These are phyloP conservation scores for Bacterosira constricta DNA, from an alignment of 108 stramenopile genomes.

Conservation along the genomic window DNA sequence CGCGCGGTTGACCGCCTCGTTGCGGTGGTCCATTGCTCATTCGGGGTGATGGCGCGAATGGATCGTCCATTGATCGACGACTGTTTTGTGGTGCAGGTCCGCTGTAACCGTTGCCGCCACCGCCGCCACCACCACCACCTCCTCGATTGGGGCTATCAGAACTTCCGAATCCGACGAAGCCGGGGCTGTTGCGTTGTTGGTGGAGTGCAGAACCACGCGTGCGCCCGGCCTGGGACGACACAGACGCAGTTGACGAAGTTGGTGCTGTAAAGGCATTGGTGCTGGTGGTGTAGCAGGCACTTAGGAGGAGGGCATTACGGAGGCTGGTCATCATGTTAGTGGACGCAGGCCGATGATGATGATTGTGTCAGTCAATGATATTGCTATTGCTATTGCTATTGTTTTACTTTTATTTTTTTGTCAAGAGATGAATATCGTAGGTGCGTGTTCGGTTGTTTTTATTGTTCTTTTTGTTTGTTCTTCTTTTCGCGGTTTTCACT, in stretches of 20 bases:
- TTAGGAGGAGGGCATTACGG: slow-evolving; percentile 13
- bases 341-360: too few relatives aligned
- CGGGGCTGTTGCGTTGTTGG: background rate
- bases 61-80: slow-evolving; percentile 14
- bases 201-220: background rate
- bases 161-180: background rate
- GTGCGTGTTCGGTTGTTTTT: too few relatives aligned
- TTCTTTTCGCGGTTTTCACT: too few relatives aligned
- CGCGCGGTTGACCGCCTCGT: background rate
- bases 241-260: background rate
- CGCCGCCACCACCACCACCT: background rate
- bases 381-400: too few relatives aligned
- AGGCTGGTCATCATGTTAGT: slow-evolving; percentile 8
- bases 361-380: too few relatives aligned
- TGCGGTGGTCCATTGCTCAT: background rate
- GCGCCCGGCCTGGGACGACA: slow-evolving; percentile 1
- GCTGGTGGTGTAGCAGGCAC: slow-evolving; percentile 15
- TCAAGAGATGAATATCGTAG: too few relatives aligned
- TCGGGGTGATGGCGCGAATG: background rate
- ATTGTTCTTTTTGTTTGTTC: too few relatives aligned
- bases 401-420: too few relatives aligned
- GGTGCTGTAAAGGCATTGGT: slow-evolving; percentile 2
- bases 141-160: background rate
- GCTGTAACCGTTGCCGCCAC: too few relatives aligned
- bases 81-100: background rate